These are phyloP conservation scores for Coniochaeta hoffmannii DNA, from an alignment of 2,329 filamentous ascomycete species.

Conservation along the genomic window DNA sequence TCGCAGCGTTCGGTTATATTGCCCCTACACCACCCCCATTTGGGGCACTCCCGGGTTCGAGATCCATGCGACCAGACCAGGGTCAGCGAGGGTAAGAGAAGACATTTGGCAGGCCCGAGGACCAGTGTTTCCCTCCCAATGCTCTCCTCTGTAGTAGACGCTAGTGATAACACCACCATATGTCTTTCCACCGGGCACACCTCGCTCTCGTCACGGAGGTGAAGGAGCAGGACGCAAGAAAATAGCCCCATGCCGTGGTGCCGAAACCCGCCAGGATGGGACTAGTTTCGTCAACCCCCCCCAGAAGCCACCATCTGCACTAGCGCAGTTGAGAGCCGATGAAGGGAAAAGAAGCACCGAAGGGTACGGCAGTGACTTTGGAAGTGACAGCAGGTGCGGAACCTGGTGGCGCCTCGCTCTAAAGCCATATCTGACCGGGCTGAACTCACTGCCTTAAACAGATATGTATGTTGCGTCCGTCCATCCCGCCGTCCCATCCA, in stretches of 20 bases:
- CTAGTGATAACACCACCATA: background rate
- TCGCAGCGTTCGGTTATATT: background rate
- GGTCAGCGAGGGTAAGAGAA: background rate
- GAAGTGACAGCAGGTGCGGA: background rate
- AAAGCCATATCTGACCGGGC: background rate
- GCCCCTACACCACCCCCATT: background rate
- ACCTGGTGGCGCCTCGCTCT: background rate
- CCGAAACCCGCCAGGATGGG: conserved; percentile 1
- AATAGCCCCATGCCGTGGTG: background rate
- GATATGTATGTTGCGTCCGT: background rate
- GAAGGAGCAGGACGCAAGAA: background rate
- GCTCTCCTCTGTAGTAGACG: no score
- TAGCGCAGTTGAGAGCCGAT: background rate
- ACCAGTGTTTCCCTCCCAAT: background rate
- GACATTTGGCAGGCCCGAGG: conserved; percentile 1
- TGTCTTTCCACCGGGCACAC: background rate
- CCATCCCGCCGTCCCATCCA: background rate
- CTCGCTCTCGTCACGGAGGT: background rate
- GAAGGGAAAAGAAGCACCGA: conserved; percentile 3
- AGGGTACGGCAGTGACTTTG: no score
- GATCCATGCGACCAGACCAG: background rate
- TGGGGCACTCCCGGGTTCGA: background rate
- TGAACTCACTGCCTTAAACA: background rate
- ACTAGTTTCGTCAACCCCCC: background rate
- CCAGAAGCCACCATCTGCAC: background rate